phyloP scores from a whole-genome alignment of 371 early-diverging fungal genomes.

The Apophysomyces sp. region DNA sequence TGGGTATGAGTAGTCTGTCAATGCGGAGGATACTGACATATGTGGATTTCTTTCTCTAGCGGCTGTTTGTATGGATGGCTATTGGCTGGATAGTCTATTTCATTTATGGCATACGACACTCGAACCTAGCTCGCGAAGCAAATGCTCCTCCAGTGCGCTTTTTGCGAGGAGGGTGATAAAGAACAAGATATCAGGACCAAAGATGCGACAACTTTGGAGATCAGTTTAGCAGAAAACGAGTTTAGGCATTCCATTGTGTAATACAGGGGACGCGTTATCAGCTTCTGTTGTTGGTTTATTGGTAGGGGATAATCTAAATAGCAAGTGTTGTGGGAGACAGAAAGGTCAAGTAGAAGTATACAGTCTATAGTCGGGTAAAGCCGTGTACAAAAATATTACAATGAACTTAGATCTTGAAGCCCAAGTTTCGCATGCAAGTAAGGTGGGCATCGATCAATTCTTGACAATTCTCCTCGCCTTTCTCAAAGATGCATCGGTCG shows the following conservation, averaged over 20 bases:
- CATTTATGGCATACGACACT: slow-evolving; percentile 63
- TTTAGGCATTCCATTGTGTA: too few species aligned
- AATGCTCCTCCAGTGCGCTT: slow-evolving; percentile 27
- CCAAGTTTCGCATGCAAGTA: slow-evolving; percentile 88
- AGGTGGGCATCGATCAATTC: slow-evolving; percentile 88
- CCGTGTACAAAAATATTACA: background rate
- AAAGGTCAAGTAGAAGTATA: too few species aligned
- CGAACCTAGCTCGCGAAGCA: slow-evolving; percentile 47
- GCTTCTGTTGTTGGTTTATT: too few species aligned
- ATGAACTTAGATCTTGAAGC: slow-evolving; percentile 81
- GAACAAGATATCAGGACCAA: too few species aligned
- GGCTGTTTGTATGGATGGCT: slow-evolving; percentile 65
- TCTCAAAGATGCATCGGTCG: slow-evolving; percentile 86
- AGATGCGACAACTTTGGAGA: too few species aligned
- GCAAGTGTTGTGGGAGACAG: too few species aligned
- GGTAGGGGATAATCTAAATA: too few species aligned
- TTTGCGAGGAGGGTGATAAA: too few species aligned
- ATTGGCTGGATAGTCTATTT: slow-evolving; percentile 75
- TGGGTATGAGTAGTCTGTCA: slow-evolving; percentile 28
- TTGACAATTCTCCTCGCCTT: slow-evolving; percentile 86
- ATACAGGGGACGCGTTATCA: too few species aligned
- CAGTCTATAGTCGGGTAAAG: too few species aligned
- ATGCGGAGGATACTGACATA: background rate
- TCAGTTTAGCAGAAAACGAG: too few species aligned
- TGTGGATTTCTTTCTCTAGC: slow-evolving; percentile 7